phyloP scores from a whole-genome alignment of 2,329 filamentous ascomycete species.

The Clarireedia monteithiana region DNA sequence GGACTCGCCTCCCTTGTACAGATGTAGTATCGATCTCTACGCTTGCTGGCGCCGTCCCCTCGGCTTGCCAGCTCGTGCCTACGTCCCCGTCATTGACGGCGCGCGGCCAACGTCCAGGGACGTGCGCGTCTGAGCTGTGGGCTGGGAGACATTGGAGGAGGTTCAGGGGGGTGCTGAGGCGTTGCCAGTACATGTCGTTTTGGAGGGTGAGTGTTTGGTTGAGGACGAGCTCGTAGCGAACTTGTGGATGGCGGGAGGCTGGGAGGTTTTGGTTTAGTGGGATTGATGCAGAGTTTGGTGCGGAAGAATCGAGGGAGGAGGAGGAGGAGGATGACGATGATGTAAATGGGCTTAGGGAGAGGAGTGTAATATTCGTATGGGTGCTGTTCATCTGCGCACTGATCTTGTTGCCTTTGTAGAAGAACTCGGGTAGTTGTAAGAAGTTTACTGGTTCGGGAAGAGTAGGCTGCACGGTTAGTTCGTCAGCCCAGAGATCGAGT shows the following conservation, averaged over 20 bases:
- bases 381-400: constrained; percentile 11
- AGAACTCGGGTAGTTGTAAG: constrained; percentile 20
- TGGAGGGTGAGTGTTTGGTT: constrained; percentile 41
- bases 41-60: not conserved
- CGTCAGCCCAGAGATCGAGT: constrained; percentile 49
- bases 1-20: not conserved
- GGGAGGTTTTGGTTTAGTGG: constrained; percentile 39
- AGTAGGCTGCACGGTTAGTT: constrained; percentile 55
- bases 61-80: constrained; percentile 58
- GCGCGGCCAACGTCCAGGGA: constrained; percentile 57
- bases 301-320: constrained; percentile 11
- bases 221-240: constrained; percentile 33
- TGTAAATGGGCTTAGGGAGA: no score
- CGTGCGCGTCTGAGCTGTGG: constrained; percentile 35
- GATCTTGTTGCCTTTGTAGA: constrained; percentile 10
- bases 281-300: constrained; percentile 25
- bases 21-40: not conserved
- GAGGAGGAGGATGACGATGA: constrained; percentile 30
- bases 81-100: constrained; percentile 55
- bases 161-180: constrained; percentile 43
- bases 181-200: constrained; percentile 46
- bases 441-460: constrained; percentile 51
- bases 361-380: constrained; percentile 47
- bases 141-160: constrained; percentile 51
- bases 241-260: constrained; percentile 29